Evolutionary conservation across 2,329 filamentous ascomycete species (phyloP), one percentile per base, ranked within the genome.

Genomic region (Nannizziopsis barbatae): DNA sequence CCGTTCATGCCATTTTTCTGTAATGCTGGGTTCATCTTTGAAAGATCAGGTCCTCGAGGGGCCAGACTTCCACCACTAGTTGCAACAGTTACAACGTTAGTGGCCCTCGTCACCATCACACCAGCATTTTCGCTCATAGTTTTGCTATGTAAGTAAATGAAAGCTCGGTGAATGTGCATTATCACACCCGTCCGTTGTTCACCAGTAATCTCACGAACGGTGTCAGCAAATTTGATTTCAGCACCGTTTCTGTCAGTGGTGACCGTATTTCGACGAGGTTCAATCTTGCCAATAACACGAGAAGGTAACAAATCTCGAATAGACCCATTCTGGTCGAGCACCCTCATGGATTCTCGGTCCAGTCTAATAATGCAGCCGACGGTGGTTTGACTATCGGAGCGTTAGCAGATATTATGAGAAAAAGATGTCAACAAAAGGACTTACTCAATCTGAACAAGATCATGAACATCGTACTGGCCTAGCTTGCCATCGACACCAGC

Each of bases 361-460:
- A 96, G 87, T 67, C 95, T 94, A 68, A 95, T 83, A 52, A 98
- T 81, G 62, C 87, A 94, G 50, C 84, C 92, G 18, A 96, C 90
- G 0, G 90, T 96, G 2, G 88, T 83, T 36, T 86, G 80, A 65
- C 75, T 79, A 54, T 8, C 52, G 20, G 17, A 11, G 18, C 14
- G 15, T 36, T 47, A 36, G 43, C 22, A 18, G 14, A 6, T 15
- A 20, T 8, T 30, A 14, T 37, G 9, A 3, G 14, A 15, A 37
- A 12, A 33, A 27, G 6, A 38, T 27, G n/a, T n/a, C n/a, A 20
- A 51, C 27, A 8, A 9, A 51, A 32, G 15, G 37, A 71, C 73
- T 70, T 69, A 77, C 74, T 96, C 90, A 52, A 98, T 78, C 67
- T 96, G 89, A 11, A 98, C 87, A 20, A 98, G 76, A 63, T 98